phyloP scores from a whole-genome alignment of 257 asterid species.

The Solanum medicagineum region DNA sequence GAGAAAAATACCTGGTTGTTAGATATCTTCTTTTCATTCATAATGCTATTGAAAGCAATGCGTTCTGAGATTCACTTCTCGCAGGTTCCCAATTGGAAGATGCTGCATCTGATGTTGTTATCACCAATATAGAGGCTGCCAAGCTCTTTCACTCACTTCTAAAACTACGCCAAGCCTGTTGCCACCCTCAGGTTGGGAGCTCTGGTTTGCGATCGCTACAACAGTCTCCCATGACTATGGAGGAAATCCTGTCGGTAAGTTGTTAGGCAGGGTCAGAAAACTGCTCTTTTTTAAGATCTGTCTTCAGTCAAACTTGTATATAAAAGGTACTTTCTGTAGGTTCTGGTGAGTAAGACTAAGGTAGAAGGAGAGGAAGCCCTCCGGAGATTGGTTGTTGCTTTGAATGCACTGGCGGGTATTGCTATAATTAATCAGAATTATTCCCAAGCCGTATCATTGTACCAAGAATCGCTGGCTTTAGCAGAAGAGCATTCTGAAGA shows the following conservation, averaged over 20 bases:
- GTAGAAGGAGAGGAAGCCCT: slow-evolving; percentile 96
- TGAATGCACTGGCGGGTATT: slow-evolving; percentile 96
- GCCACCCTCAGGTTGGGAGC: slow-evolving; percentile 99
- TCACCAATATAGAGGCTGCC: slow-evolving; percentile 73
- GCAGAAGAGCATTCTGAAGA: slow-evolving; percentile 67
- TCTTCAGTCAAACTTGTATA: not conserved
- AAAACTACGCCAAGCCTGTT: slow-evolving; percentile 98
- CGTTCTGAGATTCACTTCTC: not conserved
- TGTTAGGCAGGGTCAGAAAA: slow-evolving; percentile 1
- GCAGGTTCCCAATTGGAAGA: slow-evolving; percentile 41
- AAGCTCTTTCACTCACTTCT: slow-evolving; percentile 91
- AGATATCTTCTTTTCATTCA: not conserved
- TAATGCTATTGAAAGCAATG: not conserved
- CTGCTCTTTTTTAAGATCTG: slow-evolving; percentile 1
- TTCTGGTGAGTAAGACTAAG: slow-evolving; percentile 83
- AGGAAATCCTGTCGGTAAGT: slow-evolving; percentile 83
- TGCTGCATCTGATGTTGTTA: slow-evolving; percentile 31
- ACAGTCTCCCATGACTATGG: slow-evolving; percentile 98
- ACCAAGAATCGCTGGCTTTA: slow-evolving; percentile 69
- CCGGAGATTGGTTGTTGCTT: slow-evolving; percentile 72
- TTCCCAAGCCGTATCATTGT: slow-evolving; percentile 56
- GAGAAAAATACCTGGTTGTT: slow-evolving; percentile 46
- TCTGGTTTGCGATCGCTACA: slow-evolving; percentile 89
- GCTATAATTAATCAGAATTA: slow-evolving; percentile 72
- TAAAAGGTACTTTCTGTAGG: slow-evolving; percentile 35